Percentiles rank a stretch among this genome's conserved stretches.
Evolutionary conservation across 2,329 filamentous ascomycete genomes (phyloP).

Genomic region (Fusarium pseudograminearum): DNA sequence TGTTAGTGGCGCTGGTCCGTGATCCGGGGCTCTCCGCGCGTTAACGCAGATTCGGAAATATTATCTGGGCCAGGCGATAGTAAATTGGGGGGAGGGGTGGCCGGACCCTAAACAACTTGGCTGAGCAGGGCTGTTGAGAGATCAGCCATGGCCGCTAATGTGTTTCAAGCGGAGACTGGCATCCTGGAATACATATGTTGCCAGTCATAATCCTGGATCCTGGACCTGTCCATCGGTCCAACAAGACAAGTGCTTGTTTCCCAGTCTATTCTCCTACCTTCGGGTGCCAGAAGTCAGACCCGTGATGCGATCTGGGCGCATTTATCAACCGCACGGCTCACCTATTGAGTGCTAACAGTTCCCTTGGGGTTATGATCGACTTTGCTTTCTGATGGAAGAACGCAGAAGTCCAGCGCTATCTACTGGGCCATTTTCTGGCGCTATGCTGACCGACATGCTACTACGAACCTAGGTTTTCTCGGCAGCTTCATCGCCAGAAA

Average conservation of each 20-base stretch:
- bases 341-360: constrained; percentile 14
- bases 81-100: constrained; percentile 53
- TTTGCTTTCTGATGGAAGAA: not conserved
- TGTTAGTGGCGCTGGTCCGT: constrained; percentile 53
- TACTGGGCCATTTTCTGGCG: constrained; percentile 22
- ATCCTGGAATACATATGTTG: constrained; percentile 47
- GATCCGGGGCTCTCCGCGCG: constrained; percentile 60
- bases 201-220: constrained; percentile 46
- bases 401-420: not conserved
- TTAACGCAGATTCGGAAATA: constrained; percentile 64
- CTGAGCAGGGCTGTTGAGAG: constrained; percentile 54
- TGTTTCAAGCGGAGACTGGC: constrained; percentile 57
- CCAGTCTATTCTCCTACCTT: constrained; percentile 31
- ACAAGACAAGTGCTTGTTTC: constrained; percentile 42
- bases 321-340: constrained; percentile 17
- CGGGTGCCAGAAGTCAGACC: constrained; percentile 39
- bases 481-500: constrained; percentile 34
- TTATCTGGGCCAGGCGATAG: constrained; percentile 59
- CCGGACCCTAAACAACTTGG: constrained; percentile 54
- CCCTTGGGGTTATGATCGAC: not conserved
- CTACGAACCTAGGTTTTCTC: constrained; percentile 40
- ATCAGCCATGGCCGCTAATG: constrained; percentile 58
- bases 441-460: constrained; percentile 24
- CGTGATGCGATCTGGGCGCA: constrained; percentile 27
- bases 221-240: constrained; percentile 38